Conservation (phyloP, 441 rosid species). For the Metrosideros polymorpha region DNA sequence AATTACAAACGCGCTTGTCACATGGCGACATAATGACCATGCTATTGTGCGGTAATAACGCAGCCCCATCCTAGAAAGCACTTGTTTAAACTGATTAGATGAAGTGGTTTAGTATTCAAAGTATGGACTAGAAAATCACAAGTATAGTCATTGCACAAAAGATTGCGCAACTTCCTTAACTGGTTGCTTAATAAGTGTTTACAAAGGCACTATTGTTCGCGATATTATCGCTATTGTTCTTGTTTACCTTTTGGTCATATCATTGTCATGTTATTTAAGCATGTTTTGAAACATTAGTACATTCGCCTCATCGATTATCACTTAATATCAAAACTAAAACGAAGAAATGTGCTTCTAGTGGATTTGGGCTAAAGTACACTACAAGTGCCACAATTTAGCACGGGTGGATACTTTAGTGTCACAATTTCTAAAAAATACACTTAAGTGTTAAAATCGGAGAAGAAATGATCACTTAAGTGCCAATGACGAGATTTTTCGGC, state of each 20-base stretch:
- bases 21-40: no score
- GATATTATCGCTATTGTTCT: background rate
- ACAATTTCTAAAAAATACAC: no score
- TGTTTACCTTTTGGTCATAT: background rate
- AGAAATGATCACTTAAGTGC: no score
- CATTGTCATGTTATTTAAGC: background rate
- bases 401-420: no score
- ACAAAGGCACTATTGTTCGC: background rate
- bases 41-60: accelerated
- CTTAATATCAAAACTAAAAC: background rate
- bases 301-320: background rate
- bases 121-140: no score
- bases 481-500: no score
- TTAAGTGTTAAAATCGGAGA: no score
- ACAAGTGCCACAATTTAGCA: no score
- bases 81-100: no score
- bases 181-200: background rate
- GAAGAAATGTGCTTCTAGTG: background rate
- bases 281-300: background rate
- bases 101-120: no score
- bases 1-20: background rate
- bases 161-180: background rate
- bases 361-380: no score
- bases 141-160: background rate
- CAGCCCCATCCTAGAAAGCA: background rate